Evolutionary conservation across 1,139 yeast genomes (phyloP), one percentile per base, ranked within the genome.

Genomic region (Geotrichum histeridarum): DNA sequence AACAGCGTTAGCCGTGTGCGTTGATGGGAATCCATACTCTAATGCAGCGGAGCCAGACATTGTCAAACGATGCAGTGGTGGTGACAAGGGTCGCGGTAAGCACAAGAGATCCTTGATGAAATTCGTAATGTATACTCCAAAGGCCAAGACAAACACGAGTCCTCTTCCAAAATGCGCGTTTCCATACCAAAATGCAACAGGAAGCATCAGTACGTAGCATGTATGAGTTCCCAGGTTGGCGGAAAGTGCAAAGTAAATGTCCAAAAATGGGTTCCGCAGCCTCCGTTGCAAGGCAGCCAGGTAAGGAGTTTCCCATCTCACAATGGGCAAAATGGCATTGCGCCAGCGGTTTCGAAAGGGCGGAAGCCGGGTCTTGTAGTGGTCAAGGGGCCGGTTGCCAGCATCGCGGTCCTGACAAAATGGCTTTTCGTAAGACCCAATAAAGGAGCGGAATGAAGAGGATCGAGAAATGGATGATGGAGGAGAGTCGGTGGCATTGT

Each of bases 221-320:
- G 96, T 89, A 69, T 93, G 99, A 8, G 95, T 81, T 0, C 97
- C 99, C 60, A 93, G 74, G 64, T 86, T 84, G 22, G 99, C 97
- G 1, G 95, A 80, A 76, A 89, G 82, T 12, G 95, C 88, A 70
- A 93, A 93, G 68, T 86, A 93, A 47, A 77, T 67, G 70, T 91
- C 97, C 54, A 84, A 72, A 32, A 72, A 57, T 2, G 83, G 79
- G 38, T 71, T 70, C 54, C 95, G 73, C 22, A 77, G 63, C 22
- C 61, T 55, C 7, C 64, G 58, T 71, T 93, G 99, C 58, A 88
- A 70, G 2, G 64, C 63, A n/a, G 79, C 76, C 30, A 93, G 68
- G 2, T 77, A 60, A 2, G 78, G 81, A 0, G 95, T 84, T 68
- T 93, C 98, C 56, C 73, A 67, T 45, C 87, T 75, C 5, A 93